A percentile compares a stretch with the other conserved stretches of the same genome.
phyloP scores from a whole-genome alignment of 2,329 filamentous ascomycete genomes.

The Dactylellina haptotyla region DNA sequence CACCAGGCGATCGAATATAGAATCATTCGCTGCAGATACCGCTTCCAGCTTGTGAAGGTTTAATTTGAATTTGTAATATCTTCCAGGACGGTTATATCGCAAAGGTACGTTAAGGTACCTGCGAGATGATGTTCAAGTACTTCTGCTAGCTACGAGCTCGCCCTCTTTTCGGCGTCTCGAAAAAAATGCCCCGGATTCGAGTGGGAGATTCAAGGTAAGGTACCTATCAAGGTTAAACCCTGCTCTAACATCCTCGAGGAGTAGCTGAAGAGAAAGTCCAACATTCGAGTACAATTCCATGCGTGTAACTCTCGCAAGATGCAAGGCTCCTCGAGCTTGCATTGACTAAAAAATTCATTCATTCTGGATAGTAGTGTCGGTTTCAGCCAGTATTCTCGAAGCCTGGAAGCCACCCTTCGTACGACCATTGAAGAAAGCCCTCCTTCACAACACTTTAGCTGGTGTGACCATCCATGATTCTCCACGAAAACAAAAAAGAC shows the following conservation, averaged over 20 bases:
- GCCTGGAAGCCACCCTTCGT: not conserved
- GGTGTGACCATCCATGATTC: too few species aligned
- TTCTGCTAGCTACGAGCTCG: too few species aligned
- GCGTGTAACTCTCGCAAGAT: too few species aligned
- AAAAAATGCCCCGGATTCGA: not conserved
- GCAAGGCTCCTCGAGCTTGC: too few species aligned
- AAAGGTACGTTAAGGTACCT: too few species aligned
- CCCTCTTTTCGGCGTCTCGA: too few species aligned
- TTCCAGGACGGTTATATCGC: constrained; percentile 1
- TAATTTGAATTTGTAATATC: too few species aligned
- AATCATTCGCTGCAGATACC: constrained; percentile 6
- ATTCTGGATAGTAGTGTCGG: not conserved
- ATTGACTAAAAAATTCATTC: not conserved
- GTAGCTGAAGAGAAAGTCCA: too few species aligned
- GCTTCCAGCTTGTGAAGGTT: not conserved
- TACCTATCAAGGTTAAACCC: not conserved
- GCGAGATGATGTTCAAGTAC: too few species aligned
- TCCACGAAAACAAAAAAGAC: too few species aligned
- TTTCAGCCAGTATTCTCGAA: too few species aligned
- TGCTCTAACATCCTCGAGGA: not conserved
- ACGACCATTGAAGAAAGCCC: not conserved
- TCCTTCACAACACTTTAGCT: not conserved
- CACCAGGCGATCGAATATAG: constrained; percentile 18
- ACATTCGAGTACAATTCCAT: too few species aligned
- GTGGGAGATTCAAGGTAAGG: not conserved